Conservation (phyloP, 139 green algal species). For the Micractinium sp. region DNA sequence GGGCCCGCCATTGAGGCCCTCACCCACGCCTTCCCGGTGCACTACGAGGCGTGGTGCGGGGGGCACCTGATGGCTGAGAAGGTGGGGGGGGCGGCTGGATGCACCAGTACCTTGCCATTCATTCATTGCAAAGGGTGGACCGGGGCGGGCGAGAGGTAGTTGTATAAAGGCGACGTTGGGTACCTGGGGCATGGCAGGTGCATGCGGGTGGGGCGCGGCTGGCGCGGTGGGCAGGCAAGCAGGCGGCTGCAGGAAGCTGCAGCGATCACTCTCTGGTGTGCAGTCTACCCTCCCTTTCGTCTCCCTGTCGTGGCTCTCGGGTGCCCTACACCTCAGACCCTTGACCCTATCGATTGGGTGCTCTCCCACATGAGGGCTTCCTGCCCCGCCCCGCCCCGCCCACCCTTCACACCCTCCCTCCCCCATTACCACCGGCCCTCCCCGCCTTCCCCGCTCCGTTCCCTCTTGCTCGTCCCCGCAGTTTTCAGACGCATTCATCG, state of each 20-base stretch:
- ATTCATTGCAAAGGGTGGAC: too few relatives aligned
- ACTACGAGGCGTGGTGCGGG: conserved; percentile 24
- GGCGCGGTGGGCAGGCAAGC: too few relatives aligned
- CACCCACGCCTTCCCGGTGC: background rate
- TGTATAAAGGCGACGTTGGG: background rate
- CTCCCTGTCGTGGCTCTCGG: too few relatives aligned
- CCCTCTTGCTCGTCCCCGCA: background rate
- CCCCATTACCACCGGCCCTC: too few relatives aligned
- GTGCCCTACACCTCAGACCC: too few relatives aligned
- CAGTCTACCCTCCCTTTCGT: too few relatives aligned
- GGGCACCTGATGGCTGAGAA: background rate
- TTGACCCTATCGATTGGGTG: too few relatives aligned
- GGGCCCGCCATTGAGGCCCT: background rate
- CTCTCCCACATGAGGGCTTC: background rate
- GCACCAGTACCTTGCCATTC: too few relatives aligned
- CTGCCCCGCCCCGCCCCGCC: background rate
- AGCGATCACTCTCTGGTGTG: too few relatives aligned
- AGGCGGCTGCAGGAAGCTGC: too few relatives aligned
- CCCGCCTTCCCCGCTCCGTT: background rate
- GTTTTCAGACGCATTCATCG: background rate
- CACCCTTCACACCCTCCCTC: background rate
- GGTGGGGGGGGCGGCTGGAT: background rate
- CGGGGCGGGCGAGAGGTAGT: background rate
- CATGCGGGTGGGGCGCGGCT: background rate
- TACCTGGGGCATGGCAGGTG: background rate